These are phyloP conservation scores for Leccinum arenicola DNA, from an alignment of 768 basidiomycete species.

Conservation along the genomic window DNA sequence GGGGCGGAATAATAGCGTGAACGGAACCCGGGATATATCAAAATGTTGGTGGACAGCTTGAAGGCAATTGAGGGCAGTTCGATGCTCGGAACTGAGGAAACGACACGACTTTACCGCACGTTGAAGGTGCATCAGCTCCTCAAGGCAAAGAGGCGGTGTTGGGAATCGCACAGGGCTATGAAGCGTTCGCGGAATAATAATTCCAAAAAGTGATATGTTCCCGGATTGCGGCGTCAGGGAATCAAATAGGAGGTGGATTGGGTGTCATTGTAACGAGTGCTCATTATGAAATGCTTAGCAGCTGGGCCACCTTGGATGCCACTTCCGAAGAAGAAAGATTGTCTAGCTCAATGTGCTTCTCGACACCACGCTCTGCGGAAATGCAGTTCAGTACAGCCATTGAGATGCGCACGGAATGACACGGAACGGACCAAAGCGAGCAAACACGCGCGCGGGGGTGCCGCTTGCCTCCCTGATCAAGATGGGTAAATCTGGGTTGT, in stretches of 20 bases:
- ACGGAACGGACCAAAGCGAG: conserved; percentile 70
- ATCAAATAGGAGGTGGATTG: conserved; percentile 7
- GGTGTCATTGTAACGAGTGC: background rate
- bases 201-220: background rate
- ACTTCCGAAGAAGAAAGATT: conserved; percentile 71
- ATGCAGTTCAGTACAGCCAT: conserved; percentile 17
- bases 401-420: conserved; percentile 8
- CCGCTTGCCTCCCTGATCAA: conserved; percentile 77
- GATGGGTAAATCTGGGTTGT: conserved; percentile 85
- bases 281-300: conserved; percentile 40
- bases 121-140: conserved; percentile 15
- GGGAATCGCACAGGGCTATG: background rate
- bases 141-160: conserved; percentile 20
- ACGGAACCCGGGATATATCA: conserved; percentile 1
- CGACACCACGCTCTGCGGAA: conserved; percentile 67
- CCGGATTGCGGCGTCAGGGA: background rate
- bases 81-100: conserved; percentile 5
- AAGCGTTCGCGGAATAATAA: background rate
- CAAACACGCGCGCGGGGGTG: conserved; percentile 81
- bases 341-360: conserved; percentile 79
- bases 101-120: conserved; percentile 22
- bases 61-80: conserved; percentile 4
- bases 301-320: conserved; percentile 62
- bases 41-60: background rate
- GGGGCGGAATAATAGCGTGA: background rate